Evolutionary conservation across 805 yeast species (phyloP).

Genomic region (Kodamaea laetipori): DNA sequence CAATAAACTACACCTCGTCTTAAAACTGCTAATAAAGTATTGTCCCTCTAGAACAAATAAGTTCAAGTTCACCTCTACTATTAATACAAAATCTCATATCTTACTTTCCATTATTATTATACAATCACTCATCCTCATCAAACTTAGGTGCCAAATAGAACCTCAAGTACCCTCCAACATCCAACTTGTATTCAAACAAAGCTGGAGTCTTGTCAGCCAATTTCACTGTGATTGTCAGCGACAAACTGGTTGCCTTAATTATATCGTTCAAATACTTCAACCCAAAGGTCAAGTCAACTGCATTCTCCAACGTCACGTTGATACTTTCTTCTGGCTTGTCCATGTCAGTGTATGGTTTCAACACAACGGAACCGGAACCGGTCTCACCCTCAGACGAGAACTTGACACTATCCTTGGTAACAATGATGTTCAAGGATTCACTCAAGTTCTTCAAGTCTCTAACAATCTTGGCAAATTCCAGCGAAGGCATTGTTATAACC

Average conservation of each 20-base stretch:
- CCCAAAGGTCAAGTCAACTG: constrained; percentile 89
- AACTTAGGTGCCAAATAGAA: constrained; percentile 98
- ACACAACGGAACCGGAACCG: constrained; percentile 82
- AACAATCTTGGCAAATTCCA: constrained; percentile 85
- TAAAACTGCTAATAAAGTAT: too few species aligned
- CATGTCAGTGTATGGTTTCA: constrained; percentile 81
- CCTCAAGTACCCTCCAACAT: constrained; percentile 84
- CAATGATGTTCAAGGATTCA: constrained; percentile 82
- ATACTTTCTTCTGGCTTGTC: constrained; percentile 78
- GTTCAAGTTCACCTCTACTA: too few species aligned
- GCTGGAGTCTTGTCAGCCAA: constrained; percentile 93
- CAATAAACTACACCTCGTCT: too few species aligned
- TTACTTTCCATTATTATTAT: neutral
- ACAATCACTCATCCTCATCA: constrained; percentile 75
- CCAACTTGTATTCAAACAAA: constrained; percentile 84
- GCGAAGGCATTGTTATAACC: constrained; percentile 80
- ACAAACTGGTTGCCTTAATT: constrained; percentile 83
- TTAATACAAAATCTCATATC: too few species aligned
- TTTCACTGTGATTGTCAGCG: constrained; percentile 77
- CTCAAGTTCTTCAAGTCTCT: constrained; percentile 84
- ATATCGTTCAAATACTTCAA: constrained; percentile 88
- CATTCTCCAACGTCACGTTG: constrained; percentile 75
- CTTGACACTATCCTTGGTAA: constrained; percentile 89
- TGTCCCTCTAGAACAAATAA: too few species aligned
- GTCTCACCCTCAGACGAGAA: constrained; percentile 90